phyloP scores from a whole-genome alignment of 1,139 yeast species.

The Blastobotrys raffinosifermentans region DNA sequence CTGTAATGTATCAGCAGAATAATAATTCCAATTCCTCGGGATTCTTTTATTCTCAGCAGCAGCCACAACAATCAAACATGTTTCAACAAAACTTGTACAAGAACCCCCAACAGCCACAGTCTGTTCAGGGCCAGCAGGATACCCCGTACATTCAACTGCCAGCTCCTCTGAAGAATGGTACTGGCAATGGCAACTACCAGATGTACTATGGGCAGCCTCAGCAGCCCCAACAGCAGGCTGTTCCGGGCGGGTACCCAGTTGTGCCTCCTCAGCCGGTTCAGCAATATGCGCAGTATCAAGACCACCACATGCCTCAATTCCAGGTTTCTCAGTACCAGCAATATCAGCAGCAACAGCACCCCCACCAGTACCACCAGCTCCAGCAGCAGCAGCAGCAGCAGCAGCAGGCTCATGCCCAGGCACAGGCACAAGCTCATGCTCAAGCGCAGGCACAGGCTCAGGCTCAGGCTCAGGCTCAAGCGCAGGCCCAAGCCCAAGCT shows the following conservation, averaged over 20 bases:
- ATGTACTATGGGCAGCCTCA: conserved; percentile 8
- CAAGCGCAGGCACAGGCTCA: conserved; percentile 2
- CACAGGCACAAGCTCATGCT: conserved; percentile 8
- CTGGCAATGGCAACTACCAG: conserved; percentile 10
- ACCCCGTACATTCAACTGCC: conserved; percentile 25
- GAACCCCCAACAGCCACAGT: conserved; percentile 10
- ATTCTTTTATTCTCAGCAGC: conserved; percentile 19
- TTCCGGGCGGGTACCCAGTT: conserved; percentile 8
- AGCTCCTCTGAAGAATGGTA: conserved; percentile 18
- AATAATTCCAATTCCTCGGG: conserved; percentile 19
- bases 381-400: conserved; percentile 18
- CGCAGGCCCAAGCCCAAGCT: conserved; percentile 10
- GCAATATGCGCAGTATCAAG: conserved; percentile 15
- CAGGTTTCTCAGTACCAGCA: conserved; percentile 13
- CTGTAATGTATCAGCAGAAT: conserved; percentile 1
- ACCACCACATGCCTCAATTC: too few species aligned
- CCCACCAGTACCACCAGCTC: conserved; percentile 12
- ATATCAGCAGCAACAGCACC: conserved; percentile 13
- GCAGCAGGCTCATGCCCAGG: conserved; percentile 9
- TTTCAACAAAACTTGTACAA: conserved; percentile 9
- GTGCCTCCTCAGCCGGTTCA: conserved; percentile 6
- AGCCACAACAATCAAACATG: conserved; percentile 12
- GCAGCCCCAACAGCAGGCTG: conserved; percentile 11
- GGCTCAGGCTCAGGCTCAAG: conserved; percentile 10
- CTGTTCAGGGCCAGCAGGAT: conserved; percentile 12